phyloP scores from a whole-genome alignment of 2,329 filamentous ascomycete genomes.

The Alternaria brassicae region DNA sequence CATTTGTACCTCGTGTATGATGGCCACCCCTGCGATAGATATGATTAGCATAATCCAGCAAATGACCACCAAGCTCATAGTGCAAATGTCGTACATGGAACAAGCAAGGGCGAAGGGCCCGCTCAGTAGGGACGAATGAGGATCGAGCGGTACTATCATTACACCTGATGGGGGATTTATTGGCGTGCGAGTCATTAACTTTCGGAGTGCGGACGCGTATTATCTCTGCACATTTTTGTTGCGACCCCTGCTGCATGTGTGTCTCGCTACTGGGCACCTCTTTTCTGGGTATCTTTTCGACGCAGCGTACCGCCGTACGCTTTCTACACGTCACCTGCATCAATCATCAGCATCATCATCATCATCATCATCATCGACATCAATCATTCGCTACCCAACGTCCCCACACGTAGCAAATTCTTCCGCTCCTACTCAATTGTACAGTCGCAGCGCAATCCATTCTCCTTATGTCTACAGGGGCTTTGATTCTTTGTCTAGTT shows the following conservation, averaged over 20 bases:
- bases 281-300: slow-evolving; percentile 27
- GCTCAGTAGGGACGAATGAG: slow-evolving; percentile 32
- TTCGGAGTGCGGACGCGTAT: slow-evolving; percentile 31
- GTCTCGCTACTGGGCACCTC: slow-evolving; percentile 23
- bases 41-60: slow-evolving; percentile 34
- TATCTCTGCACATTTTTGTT: slow-evolving; percentile 24
- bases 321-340: slow-evolving; percentile 28
- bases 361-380: slow-evolving; percentile 1
- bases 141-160: slow-evolving; percentile 35
- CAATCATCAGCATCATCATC: slow-evolving; percentile 11
- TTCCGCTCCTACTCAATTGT: not conserved
- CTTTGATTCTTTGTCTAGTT: slow-evolving; percentile 17
- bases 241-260: slow-evolving; percentile 23
- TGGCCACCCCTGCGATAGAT: slow-evolving; percentile 6
- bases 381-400: not conserved
- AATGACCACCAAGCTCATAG: slow-evolving; percentile 23
- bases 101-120: slow-evolving; percentile 36
- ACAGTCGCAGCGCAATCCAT: slow-evolving; percentile 4
- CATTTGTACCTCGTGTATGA: slow-evolving; percentile 18
- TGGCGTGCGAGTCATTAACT: slow-evolving; percentile 39
- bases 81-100: slow-evolving; percentile 35
- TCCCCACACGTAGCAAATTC: not conserved
- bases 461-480: slow-evolving; percentile 9
- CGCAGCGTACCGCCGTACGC: slow-evolving; percentile 20
- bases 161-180: slow-evolving; percentile 28